Conservation (phyloP, 2,329 filamentous ascomycete species). For the Aspergillus awamori region DNA sequence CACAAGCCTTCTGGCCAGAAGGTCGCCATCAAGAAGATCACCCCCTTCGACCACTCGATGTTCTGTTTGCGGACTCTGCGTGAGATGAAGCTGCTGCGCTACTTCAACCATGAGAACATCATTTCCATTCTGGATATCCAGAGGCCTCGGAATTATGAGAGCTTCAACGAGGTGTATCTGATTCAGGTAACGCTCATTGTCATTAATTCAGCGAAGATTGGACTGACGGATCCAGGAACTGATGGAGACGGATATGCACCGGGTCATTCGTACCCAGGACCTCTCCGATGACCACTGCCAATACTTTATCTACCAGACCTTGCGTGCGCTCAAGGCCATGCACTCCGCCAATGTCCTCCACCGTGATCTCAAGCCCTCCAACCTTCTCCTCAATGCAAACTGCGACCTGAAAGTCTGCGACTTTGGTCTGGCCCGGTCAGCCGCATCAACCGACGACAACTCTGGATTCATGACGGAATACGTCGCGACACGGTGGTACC, state of each 20-base stretch:
- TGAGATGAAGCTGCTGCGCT: conserved; percentile 98
- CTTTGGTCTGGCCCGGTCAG: conserved; percentile 92
- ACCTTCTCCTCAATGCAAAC: conserved; percentile 94
- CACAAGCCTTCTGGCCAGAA: conserved; percentile 98
- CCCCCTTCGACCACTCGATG: conserved; percentile 98
- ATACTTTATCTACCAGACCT: conserved; percentile 99
- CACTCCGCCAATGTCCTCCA: conserved; percentile 98
- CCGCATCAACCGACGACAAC: conserved; percentile 96
- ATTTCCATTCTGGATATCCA: conserved; percentile 99
- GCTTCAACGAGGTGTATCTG: conserved; percentile 96
- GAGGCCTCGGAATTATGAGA: conserved; percentile 93
- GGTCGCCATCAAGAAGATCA: conserved; percentile 99
- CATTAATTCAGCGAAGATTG: not conserved
- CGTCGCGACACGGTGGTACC: conserved; percentile 97
- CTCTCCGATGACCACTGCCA: conserved; percentile 99
- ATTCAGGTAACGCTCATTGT: conserved; percentile 70
- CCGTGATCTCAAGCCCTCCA: conserved; percentile 95
- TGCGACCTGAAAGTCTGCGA: conserved; percentile 99
- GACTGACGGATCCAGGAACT: conserved; percentile 67
- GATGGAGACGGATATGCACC: conserved; percentile 99
- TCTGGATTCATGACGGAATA: conserved; percentile 99
- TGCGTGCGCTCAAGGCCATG: conserved; percentile 97
- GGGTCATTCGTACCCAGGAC: conserved; percentile 97
- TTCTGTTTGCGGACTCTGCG: conserved; percentile 94
- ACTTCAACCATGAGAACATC: conserved; percentile 99